Evolutionary conservation across 1,284 basidiomycete species (phyloP), one percentile per base, ranked within the genome.

Genomic region (Pseudozyma pruni): DNA sequence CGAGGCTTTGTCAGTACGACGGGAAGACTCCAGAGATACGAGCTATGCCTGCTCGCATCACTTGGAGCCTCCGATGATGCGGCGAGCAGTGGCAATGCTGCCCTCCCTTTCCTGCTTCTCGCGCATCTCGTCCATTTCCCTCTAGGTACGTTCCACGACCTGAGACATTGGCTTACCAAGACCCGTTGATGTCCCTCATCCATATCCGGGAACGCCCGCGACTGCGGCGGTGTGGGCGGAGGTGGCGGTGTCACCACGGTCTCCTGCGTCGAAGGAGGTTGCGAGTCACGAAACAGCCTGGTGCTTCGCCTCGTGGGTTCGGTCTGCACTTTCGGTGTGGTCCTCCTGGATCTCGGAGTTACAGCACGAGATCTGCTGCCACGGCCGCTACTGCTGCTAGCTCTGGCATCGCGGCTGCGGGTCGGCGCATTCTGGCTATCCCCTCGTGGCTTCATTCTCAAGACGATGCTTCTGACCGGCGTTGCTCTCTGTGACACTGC

Each of bases 281-380:
- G 49, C n/a, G 49, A 44, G 29, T 44, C 52, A 16, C 46, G 37
- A 19, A 49, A 47, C 16, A 47, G 45, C 35, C 60, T 47, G 31
- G 39, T 40, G 25, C 60, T 63, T 27, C 60, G 60, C n/a, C 60
- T 51, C 31, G 35, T 35, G 8, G 46, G 44, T 25, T 46, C 37
- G 10, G 27, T 27, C 23, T 20, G 41, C 23, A 27, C 22, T 31
- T 17, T 52, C 11, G 41, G 6, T 6, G 22, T 11, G 10, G 7
- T 23, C 23, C 19, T 16, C 13, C n/a, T 46, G 11, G 37, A 5
- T 20, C 4, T 20, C 10, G 29, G 33, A 1, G 19, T 49, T 8
- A 25, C 25, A 35, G 54, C 9, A 29, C 27, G 38, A 22, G 17
- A 23, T 2, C 29, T 29, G 9, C 42, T 43, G 25, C 10, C 27